Evolutionary conservation across 1,284 basidiomycete species (phyloP), one percentile per base, ranked within the genome.

Genomic region (Cerrena zonata): DNA sequence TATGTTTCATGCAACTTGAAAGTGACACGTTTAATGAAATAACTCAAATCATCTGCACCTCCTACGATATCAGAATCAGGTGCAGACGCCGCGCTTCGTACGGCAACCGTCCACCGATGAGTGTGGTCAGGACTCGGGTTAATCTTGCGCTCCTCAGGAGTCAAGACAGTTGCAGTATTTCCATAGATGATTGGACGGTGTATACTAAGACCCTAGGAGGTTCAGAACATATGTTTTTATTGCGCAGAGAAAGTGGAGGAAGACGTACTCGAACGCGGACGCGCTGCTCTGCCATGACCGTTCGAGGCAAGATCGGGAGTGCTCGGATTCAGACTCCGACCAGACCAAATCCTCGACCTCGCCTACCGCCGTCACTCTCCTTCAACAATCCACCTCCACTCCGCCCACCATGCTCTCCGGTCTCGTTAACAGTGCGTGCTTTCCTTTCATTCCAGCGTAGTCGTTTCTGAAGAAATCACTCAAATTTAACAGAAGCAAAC

Each of bases 1-100:
- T 97, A 99, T 0, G 95, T 97, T 58, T 99, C 96, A 70, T 99
- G 96, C 45, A 99, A 73, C 69, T 94, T 95, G 80, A 99, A 98
- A 13, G 92, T 91, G 47, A 99, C 95, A 45, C 93, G 82, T 67
- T 95, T 96, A 64, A 97, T 84, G 62, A 94, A 89, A 62, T 94
- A 89, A 53, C 81, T 80, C 49, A 94, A 65, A 64, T 96, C 92
- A 64, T 96, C 92, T 42, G 82, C 86, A 10, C 91, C 92, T 19
- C 93, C 93, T 13, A 90, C 85, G n/a, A 78, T 71, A 52, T 86
- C 81, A 39, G 80, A 77, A 57, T 82, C 78, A 2, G 77, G 74
- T 18, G 69, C 68, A 52, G 82, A 86, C 2, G 86, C 78, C 4
- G 88, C 85, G 51, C 86, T 84, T 34, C 96, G 84, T 12, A 99